Conservation (phyloP, 75 land plant genomes). For the Chamaecyparis obtusa region DNA sequence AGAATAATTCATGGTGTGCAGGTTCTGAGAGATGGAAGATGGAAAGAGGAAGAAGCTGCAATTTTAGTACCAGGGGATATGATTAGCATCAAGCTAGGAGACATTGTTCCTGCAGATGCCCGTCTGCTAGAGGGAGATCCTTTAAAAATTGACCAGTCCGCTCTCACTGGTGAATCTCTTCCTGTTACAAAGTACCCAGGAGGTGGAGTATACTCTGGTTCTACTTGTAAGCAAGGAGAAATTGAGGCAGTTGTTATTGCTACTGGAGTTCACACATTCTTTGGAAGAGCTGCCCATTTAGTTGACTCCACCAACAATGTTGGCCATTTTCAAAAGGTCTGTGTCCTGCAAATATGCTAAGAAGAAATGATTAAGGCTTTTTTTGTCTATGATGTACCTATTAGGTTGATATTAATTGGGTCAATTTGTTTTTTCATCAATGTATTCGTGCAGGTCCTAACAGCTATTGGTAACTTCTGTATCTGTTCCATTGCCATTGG, state of each 20-base stretch:
- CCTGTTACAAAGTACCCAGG: constrained; percentile 66
- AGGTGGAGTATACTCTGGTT: constrained; percentile 57
- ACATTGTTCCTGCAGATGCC: constrained; percentile 68
- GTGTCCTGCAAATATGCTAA: not conserved
- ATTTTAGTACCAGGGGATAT: constrained; percentile 68
- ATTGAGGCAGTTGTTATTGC: constrained; percentile 67
- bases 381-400: not conserved
- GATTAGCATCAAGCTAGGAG: constrained; percentile 47
- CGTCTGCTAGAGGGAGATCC: constrained; percentile 74
- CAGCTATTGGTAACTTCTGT: constrained; percentile 79
- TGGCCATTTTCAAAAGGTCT: constrained; percentile 63
- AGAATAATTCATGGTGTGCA: not conserved
- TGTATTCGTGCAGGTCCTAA: constrained; percentile 50
- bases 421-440: not conserved
- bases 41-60: constrained; percentile 55
- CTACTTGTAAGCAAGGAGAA: constrained; percentile 65
- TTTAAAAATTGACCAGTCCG: constrained; percentile 47
- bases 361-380: not conserved
- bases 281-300: constrained; percentile 73
- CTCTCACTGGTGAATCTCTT: constrained; percentile 71
- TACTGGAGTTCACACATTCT: constrained; percentile 78
- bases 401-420: not conserved
- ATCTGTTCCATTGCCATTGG: constrained; percentile 72
- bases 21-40: constrained; percentile 47
- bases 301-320: constrained; percentile 57